Evolutionary conservation across 352 stramenopile species (phyloP).

Genomic region (Phytopythium delawarense): DNA sequence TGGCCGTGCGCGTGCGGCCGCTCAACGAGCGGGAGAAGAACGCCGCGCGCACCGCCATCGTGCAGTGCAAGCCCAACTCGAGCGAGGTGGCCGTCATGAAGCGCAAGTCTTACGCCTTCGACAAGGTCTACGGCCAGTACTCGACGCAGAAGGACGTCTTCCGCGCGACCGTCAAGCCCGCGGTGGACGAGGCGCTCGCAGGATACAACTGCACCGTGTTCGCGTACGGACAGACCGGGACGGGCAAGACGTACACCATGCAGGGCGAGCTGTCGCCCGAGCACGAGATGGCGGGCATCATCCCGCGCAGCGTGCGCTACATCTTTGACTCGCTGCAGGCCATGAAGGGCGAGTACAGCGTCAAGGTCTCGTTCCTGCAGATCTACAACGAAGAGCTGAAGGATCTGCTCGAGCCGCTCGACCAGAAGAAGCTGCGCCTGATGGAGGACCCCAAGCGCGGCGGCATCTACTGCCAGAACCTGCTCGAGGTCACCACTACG

Average conservation of each 20-base stretch:
- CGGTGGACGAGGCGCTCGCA: slow-evolving; percentile 94
- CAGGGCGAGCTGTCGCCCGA: slow-evolving; percentile 89
- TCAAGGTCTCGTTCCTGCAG: slow-evolving; percentile 97
- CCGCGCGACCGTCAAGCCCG: slow-evolving; percentile 86
- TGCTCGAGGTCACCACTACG: slow-evolving; percentile 85
- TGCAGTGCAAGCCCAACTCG: slow-evolving; percentile 84
- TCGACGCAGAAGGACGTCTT: slow-evolving; percentile 98
- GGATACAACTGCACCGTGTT: slow-evolving; percentile 97
- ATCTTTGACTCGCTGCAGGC: slow-evolving; percentile 95
- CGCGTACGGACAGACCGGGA: slow-evolving; percentile 96
- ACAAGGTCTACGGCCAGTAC: slow-evolving; percentile 94
- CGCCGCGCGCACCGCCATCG: slow-evolving; percentile 61
- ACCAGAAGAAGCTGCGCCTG: slow-evolving; percentile 82
- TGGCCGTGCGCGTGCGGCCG: slow-evolving; percentile 88
- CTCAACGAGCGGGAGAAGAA: slow-evolving; percentile 88
- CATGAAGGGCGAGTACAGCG: slow-evolving; percentile 88
- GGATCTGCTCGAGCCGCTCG: slow-evolving; percentile 84
- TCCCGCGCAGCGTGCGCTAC: slow-evolving; percentile 89
- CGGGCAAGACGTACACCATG: slow-evolving; percentile 99
- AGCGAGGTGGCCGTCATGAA: slow-evolving; percentile 85
- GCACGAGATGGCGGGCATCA: slow-evolving; percentile 91
- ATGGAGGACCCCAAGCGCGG: slow-evolving; percentile 88
- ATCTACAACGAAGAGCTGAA: slow-evolving; percentile 99
- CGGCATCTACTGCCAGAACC: slow-evolving; percentile 87
- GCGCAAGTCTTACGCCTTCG: slow-evolving; percentile 89